phyloP scores from a whole-genome alignment of 2,329 filamentous ascomycete species.

The Alternaria sp. region DNA sequence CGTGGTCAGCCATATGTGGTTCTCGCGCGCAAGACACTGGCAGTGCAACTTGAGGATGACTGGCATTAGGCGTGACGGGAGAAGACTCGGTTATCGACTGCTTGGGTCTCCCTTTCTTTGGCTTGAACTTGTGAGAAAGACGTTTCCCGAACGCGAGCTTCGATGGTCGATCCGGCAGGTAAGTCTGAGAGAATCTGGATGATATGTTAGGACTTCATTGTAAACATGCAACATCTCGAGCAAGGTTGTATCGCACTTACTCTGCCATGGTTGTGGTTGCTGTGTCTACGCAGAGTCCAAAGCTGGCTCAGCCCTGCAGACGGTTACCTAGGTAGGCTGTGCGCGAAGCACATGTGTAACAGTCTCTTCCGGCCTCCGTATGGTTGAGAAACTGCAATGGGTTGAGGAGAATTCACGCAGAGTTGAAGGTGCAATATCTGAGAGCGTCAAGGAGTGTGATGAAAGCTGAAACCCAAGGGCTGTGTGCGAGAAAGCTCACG shows the following conservation, averaged over 20 bases:
- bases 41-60: neutral
- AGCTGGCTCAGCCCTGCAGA: neutral
- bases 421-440: neutral
- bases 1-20: neutral
- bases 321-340: neutral
- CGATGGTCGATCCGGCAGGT: conserved; percentile 11
- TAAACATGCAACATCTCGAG: neutral
- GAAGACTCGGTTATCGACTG: neutral
- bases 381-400: neutral
- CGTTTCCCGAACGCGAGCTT: conserved; percentile 6
- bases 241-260: neutral
- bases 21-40: neutral
- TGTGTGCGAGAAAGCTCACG: neutral
- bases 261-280: neutral
- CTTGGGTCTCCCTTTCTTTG: neutral
- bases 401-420: neutral
- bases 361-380: neutral
- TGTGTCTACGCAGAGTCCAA: neutral
- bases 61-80: neutral
- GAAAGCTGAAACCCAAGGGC: neutral
- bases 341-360: neutral
- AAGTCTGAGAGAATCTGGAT: conserved; percentile 3
- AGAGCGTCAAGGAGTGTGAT: neutral
- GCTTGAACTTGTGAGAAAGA: neutral
- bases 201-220: neutral